Conservation (phyloP, 2,329 filamentous ascomycete species). For the Sporothrix luriei region DNA sequence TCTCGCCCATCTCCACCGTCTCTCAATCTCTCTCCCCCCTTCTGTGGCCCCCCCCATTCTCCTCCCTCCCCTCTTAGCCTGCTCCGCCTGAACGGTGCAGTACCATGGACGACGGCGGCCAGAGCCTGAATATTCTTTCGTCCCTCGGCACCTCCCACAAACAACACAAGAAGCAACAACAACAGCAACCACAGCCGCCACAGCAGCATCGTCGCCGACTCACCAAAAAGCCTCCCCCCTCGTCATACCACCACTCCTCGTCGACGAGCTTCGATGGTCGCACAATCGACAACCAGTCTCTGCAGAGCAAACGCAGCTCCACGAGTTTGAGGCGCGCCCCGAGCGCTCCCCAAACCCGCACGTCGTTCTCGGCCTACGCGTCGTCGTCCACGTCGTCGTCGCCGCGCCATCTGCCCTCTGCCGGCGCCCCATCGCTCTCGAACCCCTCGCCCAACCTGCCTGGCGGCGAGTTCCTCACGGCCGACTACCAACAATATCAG, state of each 20-base stretch:
- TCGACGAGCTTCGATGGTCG: slow-evolving; percentile 56
- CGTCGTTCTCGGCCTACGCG: slow-evolving; percentile 52
- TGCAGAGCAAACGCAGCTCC: slow-evolving; percentile 66
- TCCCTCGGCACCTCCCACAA: slow-evolving; percentile 50
- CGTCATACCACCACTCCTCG: slow-evolving; percentile 53
- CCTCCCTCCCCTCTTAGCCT: slow-evolving; percentile 26
- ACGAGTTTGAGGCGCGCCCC: slow-evolving; percentile 63
- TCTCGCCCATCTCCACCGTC: slow-evolving; percentile 17
- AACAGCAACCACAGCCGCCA: slow-evolving; percentile 16
- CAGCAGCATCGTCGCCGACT: slow-evolving; percentile 57
- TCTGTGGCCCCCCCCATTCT: slow-evolving; percentile 2
- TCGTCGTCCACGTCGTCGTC: slow-evolving; percentile 51
- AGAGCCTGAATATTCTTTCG: slow-evolving; percentile 47
- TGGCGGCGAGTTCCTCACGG: slow-evolving; percentile 50
- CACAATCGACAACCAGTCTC: slow-evolving; percentile 56
- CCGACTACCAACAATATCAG: slow-evolving; percentile 42
- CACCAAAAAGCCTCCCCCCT: slow-evolving; percentile 62
- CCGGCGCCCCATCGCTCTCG: slow-evolving; percentile 38
- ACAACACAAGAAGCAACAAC: slow-evolving; percentile 20
- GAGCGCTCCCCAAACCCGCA: slow-evolving; percentile 58
- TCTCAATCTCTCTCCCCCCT: not conserved
- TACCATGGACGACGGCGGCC: slow-evolving; percentile 50
- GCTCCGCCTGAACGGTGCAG: slow-evolving; percentile 35
- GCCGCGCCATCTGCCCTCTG: slow-evolving; percentile 50
- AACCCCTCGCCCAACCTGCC: slow-evolving; percentile 52